Conservation (phyloP, 495 filamentous ascomycete genomes). For the Jackrogersella minutella region DNA sequence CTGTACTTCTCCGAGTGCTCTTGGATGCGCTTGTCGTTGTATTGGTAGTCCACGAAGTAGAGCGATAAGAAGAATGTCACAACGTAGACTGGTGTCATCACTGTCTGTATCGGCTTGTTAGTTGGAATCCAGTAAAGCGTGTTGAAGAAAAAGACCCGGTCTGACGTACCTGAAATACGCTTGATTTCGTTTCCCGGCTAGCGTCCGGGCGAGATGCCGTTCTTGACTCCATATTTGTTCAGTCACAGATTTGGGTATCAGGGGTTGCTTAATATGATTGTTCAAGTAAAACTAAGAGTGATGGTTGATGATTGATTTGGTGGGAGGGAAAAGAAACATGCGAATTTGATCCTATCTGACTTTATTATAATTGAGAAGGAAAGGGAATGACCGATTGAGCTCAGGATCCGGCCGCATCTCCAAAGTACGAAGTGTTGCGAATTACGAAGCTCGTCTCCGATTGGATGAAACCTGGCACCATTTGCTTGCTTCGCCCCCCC, state of each 20-base stretch:
- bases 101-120: slow-evolving; percentile 40
- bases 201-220: slow-evolving; percentile 18
- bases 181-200: slow-evolving; percentile 32
- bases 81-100: slow-evolving; percentile 60
- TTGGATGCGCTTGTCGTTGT: slow-evolving; percentile 50
- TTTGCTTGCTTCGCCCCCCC: background rate
- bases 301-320: no score
- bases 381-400: background rate
- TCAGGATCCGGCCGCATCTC: slow-evolving; percentile 27
- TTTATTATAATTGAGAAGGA: background rate
- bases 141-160: background rate
- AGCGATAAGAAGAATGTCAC: slow-evolving; percentile 62
- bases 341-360: background rate
- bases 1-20: slow-evolving; percentile 45
- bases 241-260: background rate
- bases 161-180: slow-evolving; percentile 48
- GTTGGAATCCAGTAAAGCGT: background rate
- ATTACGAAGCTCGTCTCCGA: slow-evolving; percentile 10
- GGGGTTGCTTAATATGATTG: no score
- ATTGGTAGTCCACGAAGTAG: slow-evolving; percentile 55
- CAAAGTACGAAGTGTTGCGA: slow-evolving; percentile 14
- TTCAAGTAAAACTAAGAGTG: no score
- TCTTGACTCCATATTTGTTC: slow-evolving; percentile 36
- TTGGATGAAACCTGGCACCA: slow-evolving; percentile 21
- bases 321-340: background rate